phyloP scores from a whole-genome alignment of 768 basidiomycete species.

The Lactarius trivialis region DNA sequence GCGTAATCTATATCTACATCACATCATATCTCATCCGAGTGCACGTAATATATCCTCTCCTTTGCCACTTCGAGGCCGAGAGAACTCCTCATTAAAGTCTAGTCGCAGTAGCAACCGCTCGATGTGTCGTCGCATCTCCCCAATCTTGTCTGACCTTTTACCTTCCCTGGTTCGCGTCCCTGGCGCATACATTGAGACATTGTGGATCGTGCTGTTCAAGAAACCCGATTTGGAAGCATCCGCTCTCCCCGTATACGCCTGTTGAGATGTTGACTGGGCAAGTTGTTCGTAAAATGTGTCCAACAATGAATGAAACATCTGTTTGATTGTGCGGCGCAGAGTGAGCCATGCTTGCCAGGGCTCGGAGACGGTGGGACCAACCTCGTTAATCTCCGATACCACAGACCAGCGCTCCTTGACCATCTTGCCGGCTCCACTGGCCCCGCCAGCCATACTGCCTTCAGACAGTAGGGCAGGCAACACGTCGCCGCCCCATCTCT shows the following conservation, averaged over 20 bases:
- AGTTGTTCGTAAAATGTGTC: slow-evolving; percentile 78
- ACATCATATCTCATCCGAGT: slow-evolving; percentile 20
- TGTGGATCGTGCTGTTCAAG: slow-evolving; percentile 47
- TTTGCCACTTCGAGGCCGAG: slow-evolving; percentile 32
- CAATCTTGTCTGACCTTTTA: slow-evolving; percentile 51
- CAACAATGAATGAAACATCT: slow-evolving; percentile 55
- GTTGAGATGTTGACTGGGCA: slow-evolving; percentile 68
- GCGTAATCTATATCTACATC: slow-evolving; percentile 8
- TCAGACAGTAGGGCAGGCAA: slow-evolving; percentile 79
- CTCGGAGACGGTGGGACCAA: slow-evolving; percentile 30
- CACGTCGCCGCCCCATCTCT: slow-evolving; percentile 89
- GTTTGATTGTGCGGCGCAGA: slow-evolving; percentile 37
- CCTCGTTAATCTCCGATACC: slow-evolving; percentile 76
- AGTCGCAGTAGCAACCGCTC: slow-evolving; percentile 76
- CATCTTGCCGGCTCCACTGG: slow-evolving; percentile 59
- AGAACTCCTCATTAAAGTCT: slow-evolving; percentile 79
- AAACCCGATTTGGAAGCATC: slow-evolving; percentile 69
- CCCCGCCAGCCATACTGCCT: slow-evolving; percentile 56
- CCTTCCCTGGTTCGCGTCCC: slow-evolving; percentile 45
- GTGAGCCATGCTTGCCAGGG: slow-evolving; percentile 19
- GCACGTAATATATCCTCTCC: slow-evolving; percentile 39
- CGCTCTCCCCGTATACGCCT: slow-evolving; percentile 52
- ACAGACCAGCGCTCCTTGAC: slow-evolving; percentile 62
- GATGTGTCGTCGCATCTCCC: slow-evolving; percentile 69
- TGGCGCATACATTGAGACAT: slow-evolving; percentile 34